Percentiles rank a stretch among this genome's conserved stretches.
Conservation (phyloP, 2,329 filamentous ascomycete species). For the Zymoseptoria pseudotritici region DNA sequence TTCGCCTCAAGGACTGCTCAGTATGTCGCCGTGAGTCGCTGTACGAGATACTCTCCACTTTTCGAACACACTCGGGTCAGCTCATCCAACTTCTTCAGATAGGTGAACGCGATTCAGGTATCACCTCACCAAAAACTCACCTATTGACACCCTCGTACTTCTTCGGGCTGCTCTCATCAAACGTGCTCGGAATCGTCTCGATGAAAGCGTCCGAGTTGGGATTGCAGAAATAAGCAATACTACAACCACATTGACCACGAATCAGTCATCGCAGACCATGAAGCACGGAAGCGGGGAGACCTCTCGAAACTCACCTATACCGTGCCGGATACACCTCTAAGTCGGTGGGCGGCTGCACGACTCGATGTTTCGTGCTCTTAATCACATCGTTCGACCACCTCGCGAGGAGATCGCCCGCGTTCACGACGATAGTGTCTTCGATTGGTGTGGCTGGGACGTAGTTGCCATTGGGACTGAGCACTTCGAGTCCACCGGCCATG, state of each 20-base stretch:
- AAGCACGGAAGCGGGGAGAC: not conserved
- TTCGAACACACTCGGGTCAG: not conserved
- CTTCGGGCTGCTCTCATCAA: conserved; percentile 55
- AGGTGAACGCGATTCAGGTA: not conserved
- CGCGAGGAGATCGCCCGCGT: conserved; percentile 78
- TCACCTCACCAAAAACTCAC: conserved; percentile 9
- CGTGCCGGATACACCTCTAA: conserved; percentile 58
- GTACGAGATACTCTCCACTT: conserved; percentile 72
- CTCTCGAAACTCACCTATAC: conserved; percentile 50
- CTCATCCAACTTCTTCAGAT: not conserved
- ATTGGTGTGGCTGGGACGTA: conserved; percentile 83
- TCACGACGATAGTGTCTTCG: conserved; percentile 73
- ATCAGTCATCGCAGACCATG: not conserved
- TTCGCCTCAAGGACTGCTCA: conserved; percentile 3
- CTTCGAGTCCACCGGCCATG: conserved; percentile 50
- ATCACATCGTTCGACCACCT: conserved; percentile 80
- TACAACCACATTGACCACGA: not conserved
- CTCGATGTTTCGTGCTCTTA: conserved; percentile 81
- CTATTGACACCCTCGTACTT: conserved; percentile 69
- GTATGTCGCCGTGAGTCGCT: conserved; percentile 66
- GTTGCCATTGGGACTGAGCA: conserved; percentile 60
- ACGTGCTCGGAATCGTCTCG: conserved; percentile 75
- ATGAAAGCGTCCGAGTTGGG: conserved; percentile 71
- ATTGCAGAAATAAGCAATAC: conserved; percentile 86
- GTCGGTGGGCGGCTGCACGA: conserved; percentile 67